Evolutionary conservation across 805 yeast genomes (phyloP), one percentile per base, ranked within the genome.

Genomic region (Yarrowia porcina): DNA sequence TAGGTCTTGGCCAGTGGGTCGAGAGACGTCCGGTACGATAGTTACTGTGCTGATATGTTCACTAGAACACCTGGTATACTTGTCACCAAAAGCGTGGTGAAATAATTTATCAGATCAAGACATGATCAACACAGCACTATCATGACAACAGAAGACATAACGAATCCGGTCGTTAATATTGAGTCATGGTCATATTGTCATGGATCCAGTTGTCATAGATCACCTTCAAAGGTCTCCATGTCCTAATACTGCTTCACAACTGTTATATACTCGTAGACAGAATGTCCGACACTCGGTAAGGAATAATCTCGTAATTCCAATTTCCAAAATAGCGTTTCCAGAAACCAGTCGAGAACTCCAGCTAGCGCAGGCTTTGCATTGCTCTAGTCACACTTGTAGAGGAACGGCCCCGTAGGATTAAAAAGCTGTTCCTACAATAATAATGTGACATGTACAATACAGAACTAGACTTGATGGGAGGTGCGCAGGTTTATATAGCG

Each of bases 221-320:
- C n/a, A n/a, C n/a, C n/a, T n/a, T n/a, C n/a, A n/a, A n/a, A n/a
- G n/a, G n/a, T n/a, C n/a, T n/a, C n/a, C n/a, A n/a, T n/a, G n/a
- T n/a, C n/a, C n/a, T n/a, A n/a, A n/a, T 25, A 25, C 28, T 13
- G n/a, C 15, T 32, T 3, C 36, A 5, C 10, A 17, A 2, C 15
- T 9, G 13, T 18, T 45, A 45, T 27, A 49, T 32, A 33, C n/a
- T n/a, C n/a, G 8, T 7, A 32, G 28, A 18, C 9, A 52, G 59
- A 36, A 52, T 52, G 59, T 52, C 59, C 59, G 59, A 52, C 59
- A 52, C 59, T 52, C 59, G 59, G 59, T 52, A 52, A 52, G 59
- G 59, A 52, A 52, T 52, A 36, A 36, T 17, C 59, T 25, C 59
- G 59, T 52, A 52, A 52, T 52, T 52, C 59, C 59, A 52, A 52